Conservation (phyloP, 1,284 basidiomycete genomes). For the Tylopilus orsonianus region DNA sequence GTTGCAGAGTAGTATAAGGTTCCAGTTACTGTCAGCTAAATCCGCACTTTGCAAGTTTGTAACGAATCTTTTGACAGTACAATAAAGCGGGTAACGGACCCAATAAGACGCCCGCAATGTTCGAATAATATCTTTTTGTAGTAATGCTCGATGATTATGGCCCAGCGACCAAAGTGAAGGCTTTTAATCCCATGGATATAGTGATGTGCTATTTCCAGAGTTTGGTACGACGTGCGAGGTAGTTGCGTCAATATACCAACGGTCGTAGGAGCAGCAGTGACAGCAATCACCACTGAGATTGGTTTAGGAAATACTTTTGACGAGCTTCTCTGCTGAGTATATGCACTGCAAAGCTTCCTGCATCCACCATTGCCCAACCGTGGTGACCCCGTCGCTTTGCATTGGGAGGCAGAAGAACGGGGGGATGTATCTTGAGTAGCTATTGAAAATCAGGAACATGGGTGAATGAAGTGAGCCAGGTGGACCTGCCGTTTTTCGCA, state of each 20-base stretch:
- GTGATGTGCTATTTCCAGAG: neutral
- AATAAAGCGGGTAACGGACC: too few species aligned
- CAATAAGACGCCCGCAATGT: too few species aligned
- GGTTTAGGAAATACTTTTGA: slow-evolving; percentile 59
- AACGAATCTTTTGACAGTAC: too few species aligned
- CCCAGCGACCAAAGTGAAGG: too few species aligned
- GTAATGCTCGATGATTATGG: too few species aligned
- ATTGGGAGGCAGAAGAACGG: slow-evolving; percentile 59
- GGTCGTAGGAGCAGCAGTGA: neutral
- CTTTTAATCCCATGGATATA: too few species aligned
- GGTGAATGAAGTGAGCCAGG: neutral
- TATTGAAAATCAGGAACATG: slow-evolving; percentile 26
- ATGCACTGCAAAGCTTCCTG: slow-evolving; percentile 74
- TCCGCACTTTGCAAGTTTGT: too few species aligned
- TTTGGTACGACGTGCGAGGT: neutral
- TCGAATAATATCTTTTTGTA: too few species aligned
- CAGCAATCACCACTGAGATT: slow-evolving; percentile 32
- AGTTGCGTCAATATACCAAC: neutral
- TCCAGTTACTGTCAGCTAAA: too few species aligned
- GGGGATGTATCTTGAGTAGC: slow-evolving; percentile 55
- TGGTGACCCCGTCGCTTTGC: slow-evolving; percentile 55
- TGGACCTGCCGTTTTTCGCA: slow-evolving; percentile 61
- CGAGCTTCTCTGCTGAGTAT: slow-evolving; percentile 61
- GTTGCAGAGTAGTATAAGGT: too few species aligned
- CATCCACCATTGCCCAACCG: slow-evolving; percentile 83